Evolutionary conservation across 2,329 filamentous ascomycete genomes (phyloP), one percentile per base, ranked within the genome.

Genomic region (Colletotrichum tamarilloi): DNA sequence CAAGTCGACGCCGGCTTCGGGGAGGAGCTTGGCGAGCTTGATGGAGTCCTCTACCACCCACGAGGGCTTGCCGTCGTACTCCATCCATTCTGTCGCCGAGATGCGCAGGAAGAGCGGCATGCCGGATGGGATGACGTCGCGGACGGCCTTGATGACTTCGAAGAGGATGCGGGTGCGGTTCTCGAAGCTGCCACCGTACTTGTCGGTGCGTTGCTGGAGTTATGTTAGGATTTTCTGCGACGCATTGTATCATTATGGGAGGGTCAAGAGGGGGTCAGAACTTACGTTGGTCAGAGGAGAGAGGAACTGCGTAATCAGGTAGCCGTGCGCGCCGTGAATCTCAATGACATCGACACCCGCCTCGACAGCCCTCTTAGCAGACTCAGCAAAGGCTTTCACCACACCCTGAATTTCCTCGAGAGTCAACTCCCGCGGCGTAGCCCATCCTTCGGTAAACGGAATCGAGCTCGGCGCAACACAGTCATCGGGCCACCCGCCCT

Each of bases 281-380:
- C 84, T 77, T 76, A 85, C 83, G 79, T 93, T 93, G 63, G 84
- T 86, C 11, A 88, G 81, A 4, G 88, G 87, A 5, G 87, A 92
- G 16, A 93, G 83, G 80, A 94, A 95, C 76, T 92, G 87, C 69
- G 88, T 87, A 9, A 93, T 80, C 1, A 95, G 84, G 77, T 94
- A 94, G 4, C 92, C 91, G 76, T 93, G 92, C 1, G 91, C 91
- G 14, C 79, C 87, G 75, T 91, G 88, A 24, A 90, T 85, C 81
- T 97, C 94, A 72, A 97, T 91, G 8, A 92, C 89, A 79, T 97
- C 94, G 62, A 94, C 89, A 0, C 94, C 95, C 1, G 91, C 92
- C 74, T 89, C 85, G 5, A 95, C 82, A 1, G 94, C 88, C 49
- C 92, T 84, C 76, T 86, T 85, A 0, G 89, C 87, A 0, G 90